Percentiles rank a stretch among this genome's conserved stretches.
Conservation (phyloP, 2,329 filamentous ascomycete species). For the Penicillium sp. region DNA sequence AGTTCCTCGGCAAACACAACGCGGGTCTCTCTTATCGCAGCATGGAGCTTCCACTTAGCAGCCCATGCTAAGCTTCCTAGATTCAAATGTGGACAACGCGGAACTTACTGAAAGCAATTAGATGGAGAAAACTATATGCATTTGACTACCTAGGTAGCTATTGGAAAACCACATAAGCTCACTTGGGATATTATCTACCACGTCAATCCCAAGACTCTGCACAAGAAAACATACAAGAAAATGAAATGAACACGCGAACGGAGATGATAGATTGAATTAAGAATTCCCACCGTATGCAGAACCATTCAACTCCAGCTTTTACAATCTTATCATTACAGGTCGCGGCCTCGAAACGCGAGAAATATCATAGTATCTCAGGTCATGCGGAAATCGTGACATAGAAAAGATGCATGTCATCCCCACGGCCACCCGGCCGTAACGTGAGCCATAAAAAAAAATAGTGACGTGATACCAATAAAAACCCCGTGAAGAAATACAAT, state of each 20-base stretch:
- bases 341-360: constrained; percentile 22
- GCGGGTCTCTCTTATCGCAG: constrained; percentile 1
- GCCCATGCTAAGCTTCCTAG: neutral
- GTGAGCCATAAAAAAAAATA: constrained; percentile 21
- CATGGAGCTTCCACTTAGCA: neutral
- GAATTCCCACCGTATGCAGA: constrained; percentile 23
- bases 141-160: too few relatives aligned
- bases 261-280: constrained; percentile 16
- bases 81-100: neutral
- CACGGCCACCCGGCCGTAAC: constrained; percentile 23
- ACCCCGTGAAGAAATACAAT: constrained; percentile 21
- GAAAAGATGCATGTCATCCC: constrained; percentile 27
- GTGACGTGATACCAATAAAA: constrained; percentile 18
- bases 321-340: constrained; percentile 39
- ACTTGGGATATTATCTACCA: neutral
- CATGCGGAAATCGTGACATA: constrained; percentile 25
- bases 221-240: neutral
- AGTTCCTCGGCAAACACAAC: neutral
- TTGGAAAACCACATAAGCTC: neutral
- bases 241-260: constrained; percentile 1
- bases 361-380: constrained; percentile 26
- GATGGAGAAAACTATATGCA: too few relatives aligned
- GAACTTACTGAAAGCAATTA: too few relatives aligned
- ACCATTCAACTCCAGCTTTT: constrained; percentile 30
- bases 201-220: neutral